Conservation (phyloP, 2,329 filamentous ascomycete genomes). For the Pseudocercospora eumusae region DNA sequence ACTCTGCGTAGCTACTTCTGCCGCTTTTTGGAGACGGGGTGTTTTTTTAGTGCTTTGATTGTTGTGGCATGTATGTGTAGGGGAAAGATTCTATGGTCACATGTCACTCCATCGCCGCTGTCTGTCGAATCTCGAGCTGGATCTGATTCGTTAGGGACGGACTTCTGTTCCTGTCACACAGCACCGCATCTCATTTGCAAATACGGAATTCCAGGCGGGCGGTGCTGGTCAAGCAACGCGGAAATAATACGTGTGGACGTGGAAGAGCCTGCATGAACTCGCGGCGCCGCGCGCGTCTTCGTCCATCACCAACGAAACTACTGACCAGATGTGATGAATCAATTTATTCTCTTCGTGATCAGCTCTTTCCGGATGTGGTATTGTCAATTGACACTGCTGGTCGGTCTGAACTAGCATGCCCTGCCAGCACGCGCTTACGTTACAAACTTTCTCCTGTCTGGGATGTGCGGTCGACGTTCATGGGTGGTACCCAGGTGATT, state of each 20-base stretch:
- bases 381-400: background rate
- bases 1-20: background rate
- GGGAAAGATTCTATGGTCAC: too few relatives aligned
- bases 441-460: conserved; percentile 7
- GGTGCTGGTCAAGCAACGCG: too few relatives aligned
- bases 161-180: too few relatives aligned
- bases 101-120: too few relatives aligned
- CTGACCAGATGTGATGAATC: background rate
- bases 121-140: too few relatives aligned
- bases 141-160: too few relatives aligned
- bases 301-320: too few relatives aligned
- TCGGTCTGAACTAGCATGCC: background rate
- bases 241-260: too few relatives aligned
- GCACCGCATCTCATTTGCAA: too few relatives aligned
- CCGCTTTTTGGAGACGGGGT: background rate
- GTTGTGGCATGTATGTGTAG: background rate
- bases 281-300: too few relatives aligned
- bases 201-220: too few relatives aligned
- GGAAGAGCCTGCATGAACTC: too few relatives aligned
- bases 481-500: conserved; percentile 6
- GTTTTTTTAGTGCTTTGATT: background rate
- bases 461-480: background rate
- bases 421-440: background rate
- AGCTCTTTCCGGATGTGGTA: background rate
- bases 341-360: background rate